Percentiles rank a stretch among this genome's conserved stretches.
These are phyloP conservation scores for grape (Vitis vinifera) DNA, from an alignment of 164 flowering plant genomes.

Conservation along the genomic window DNA sequence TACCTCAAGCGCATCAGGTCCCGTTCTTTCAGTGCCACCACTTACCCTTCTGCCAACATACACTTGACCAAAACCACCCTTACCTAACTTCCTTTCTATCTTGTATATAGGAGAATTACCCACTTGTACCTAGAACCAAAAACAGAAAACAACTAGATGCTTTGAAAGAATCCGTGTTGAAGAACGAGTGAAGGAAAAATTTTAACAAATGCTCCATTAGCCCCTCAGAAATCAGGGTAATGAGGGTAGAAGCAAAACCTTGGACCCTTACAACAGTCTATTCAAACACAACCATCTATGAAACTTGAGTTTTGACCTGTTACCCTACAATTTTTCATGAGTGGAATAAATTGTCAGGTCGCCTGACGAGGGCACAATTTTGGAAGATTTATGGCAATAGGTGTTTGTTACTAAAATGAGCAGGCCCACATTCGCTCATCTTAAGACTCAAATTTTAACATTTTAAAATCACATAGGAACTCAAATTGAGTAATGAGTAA, in stretches of 20 bases:
- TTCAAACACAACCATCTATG: too few relatives aligned
- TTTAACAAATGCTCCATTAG: too few relatives aligned
- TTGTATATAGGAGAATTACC: slow-evolving; percentile 80
- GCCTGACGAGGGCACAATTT: too few relatives aligned
- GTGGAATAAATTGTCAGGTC: too few relatives aligned
- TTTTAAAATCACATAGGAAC: neutral
- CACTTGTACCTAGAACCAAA: slow-evolving; percentile 70
- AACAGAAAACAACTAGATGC: neutral
- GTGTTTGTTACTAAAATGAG: neutral
- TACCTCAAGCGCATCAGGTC: slow-evolving; percentile 88
- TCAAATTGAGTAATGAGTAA: neutral
- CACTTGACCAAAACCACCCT: slow-evolving; percentile 98
- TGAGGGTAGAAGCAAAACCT: too few relatives aligned
- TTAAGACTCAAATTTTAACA: neutral
- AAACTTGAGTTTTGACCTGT: too few relatives aligned
- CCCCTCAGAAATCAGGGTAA: too few relatives aligned
- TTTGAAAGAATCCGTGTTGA: too few relatives aligned
- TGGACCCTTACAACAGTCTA: too few relatives aligned
- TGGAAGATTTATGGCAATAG: too few relatives aligned
- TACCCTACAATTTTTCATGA: too few relatives aligned
- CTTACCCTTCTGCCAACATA: slow-evolving; percentile 73
- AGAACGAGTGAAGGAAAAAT: too few relatives aligned
- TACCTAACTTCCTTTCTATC: slow-evolving; percentile 80
- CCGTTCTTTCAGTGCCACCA: slow-evolving; percentile 78
- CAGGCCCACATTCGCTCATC: neutral